phyloP scores from a whole-genome alignment of 164 flowering plant genomes.

The Aristolochia californica region DNA sequence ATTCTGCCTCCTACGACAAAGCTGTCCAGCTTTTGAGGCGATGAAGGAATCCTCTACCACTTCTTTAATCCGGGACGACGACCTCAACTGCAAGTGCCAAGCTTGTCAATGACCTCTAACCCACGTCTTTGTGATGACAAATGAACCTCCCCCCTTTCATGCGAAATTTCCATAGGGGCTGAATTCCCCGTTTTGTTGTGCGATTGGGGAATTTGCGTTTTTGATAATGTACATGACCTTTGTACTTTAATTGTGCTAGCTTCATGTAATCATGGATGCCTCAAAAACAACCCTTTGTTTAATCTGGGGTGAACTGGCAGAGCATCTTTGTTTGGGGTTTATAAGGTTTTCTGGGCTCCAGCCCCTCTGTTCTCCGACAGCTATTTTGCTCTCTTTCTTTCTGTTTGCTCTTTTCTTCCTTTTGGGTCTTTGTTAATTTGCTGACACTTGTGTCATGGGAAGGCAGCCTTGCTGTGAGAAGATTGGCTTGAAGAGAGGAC shows the following conservation, averaged over 20 bases:
- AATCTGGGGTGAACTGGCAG: conserved; percentile 40
- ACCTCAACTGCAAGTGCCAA: conserved; percentile 10
- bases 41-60: conserved; percentile 22
- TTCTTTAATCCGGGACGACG: conserved; percentile 11
- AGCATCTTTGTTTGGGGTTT: conserved; percentile 36
- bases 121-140: conserved; percentile 16
- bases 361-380: conserved; percentile 10
- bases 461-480: conserved; percentile 77
- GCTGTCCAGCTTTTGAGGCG: conserved; percentile 38
- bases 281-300: conserved; percentile 16
- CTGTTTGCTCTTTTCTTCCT: not conserved
- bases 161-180: conserved; percentile 8
- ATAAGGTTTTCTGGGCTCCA: conserved; percentile 14
- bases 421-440: not conserved
- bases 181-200: conserved; percentile 2
- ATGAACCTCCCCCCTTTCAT: conserved; percentile 3
- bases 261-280: conserved; percentile 32
- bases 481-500: conserved; percentile 65
- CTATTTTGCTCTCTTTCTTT: not conserved
- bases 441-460: conserved; percentile 33
- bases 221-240: not conserved
- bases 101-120: conserved; percentile 26
- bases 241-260: conserved; percentile 4
- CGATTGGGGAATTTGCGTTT: no score
- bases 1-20: conserved; percentile 36